Percentiles rank a stretch among this genome's conserved stretches.
phyloP scores from a whole-genome alignment of 352 stramenopile genomes.

The Pythium utonaiense region DNA sequence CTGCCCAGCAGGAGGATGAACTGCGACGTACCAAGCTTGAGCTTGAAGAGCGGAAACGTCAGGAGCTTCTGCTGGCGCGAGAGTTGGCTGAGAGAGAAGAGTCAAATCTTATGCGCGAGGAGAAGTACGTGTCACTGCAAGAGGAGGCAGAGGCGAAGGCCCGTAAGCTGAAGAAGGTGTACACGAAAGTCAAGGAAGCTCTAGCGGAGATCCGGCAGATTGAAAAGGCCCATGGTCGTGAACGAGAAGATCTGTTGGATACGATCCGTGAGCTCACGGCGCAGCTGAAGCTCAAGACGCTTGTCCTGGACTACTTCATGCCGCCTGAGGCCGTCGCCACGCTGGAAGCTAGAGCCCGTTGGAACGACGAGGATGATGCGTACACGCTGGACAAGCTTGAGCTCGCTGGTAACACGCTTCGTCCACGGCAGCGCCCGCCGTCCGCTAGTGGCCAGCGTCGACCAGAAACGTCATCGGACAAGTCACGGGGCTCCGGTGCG shows the following conservation, averaged over 20 bases:
- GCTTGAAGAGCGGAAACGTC: conserved; percentile 86
- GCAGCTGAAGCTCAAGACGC: conserved; percentile 95
- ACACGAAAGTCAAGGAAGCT: conserved; percentile 86
- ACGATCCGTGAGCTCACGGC: conserved; percentile 94
- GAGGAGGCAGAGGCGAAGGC: conserved; percentile 95
- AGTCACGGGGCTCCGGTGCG: conserved; percentile 24
- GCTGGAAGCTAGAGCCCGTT: conserved; percentile 59
- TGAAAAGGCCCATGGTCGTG: conserved; percentile 88
- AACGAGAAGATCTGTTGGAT: conserved; percentile 94
- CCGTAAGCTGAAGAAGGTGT: conserved; percentile 96
- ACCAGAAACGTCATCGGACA: conserved; percentile 68
- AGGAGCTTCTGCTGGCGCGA: conserved; percentile 84
- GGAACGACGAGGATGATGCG: conserved; percentile 76
- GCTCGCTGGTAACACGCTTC: conserved; percentile 65
- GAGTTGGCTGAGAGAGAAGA: conserved; percentile 94
- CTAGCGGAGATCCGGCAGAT: conserved; percentile 93
- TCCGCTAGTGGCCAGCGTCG: conserved; percentile 65
- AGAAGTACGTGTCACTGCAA: conserved; percentile 86
- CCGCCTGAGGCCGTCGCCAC: conserved; percentile 47
- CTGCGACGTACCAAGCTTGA: conserved; percentile 92
- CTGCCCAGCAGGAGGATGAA: conserved; percentile 93
- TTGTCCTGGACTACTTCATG: conserved; percentile 92
- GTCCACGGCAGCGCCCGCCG: conserved; percentile 56
- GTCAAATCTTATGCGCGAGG: conserved; percentile 90
- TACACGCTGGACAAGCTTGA: conserved; percentile 72